Base-by-base conservation (phyloP, 345 rosid species). In the Gossypium australe region DNA sequence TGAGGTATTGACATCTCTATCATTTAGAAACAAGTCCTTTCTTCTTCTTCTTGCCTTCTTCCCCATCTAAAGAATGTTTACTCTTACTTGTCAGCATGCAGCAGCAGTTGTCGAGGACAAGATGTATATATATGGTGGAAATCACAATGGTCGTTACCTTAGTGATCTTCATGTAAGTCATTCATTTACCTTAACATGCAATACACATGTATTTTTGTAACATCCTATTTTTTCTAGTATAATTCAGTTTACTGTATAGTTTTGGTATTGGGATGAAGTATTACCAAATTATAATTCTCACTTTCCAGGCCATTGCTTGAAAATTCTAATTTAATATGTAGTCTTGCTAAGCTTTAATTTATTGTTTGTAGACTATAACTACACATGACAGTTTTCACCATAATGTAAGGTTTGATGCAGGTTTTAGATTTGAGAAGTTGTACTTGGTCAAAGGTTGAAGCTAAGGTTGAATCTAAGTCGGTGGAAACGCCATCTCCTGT, bases 111-210 rank as follows among this genome's bases (percentile, higher is more conserved):
- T 96, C 81, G 90, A 88, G 77, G 97, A 96, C 81, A 92, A 90
- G 85, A 93, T 96, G 98, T 96, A 93, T 78, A 66, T 95, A 75
- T 88, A 79, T 79, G 98, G 97, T 76, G 99, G 99, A 81, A 96
- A 96, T 83, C 97, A 93, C 78, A 93, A 96, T 81, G 99, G 99
- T 12, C 98, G 97, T 66, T 93, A 96, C 84, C 94, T 93, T 71
- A 89, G 84, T 82, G 98, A 96, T 82, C 91, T 96, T 75, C 94
- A 90, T 85, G 99, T 96, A 85, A 89, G 97, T 72, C 77, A 73
- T 78, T 67, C 27, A 62, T 72, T 47, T 66, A 22, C 78, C 56
- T 74, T 44, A 45, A 73, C 55, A 20, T 55, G 43, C 48, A 47
- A 51, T n/a, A 29, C 6, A 11, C 45, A 27, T 51, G 12, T 41